Evolutionary conservation across 2,329 filamentous ascomycete species (phyloP).

Genomic region (Epicoccum sorghinum): DNA sequence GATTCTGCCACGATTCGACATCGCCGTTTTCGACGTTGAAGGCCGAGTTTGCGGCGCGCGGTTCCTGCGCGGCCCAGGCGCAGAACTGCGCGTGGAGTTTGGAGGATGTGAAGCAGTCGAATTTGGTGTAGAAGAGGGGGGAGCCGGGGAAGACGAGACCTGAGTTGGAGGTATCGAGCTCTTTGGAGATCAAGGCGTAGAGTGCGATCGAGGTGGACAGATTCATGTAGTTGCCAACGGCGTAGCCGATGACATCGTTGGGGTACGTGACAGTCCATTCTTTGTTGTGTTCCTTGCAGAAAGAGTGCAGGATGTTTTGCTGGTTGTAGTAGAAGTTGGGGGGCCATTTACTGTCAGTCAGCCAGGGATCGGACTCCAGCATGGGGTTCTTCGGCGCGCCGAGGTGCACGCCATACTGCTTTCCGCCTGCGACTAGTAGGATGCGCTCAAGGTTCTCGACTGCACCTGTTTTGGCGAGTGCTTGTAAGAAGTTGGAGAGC

Average conservation of each 20-base stretch:
- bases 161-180: constrained; percentile 26
- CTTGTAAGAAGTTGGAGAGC: constrained; percentile 56
- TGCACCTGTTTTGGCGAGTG: constrained; percentile 52
- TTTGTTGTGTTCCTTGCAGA: constrained; percentile 38
- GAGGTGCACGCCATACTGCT: constrained; percentile 57
- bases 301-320: constrained; percentile 52
- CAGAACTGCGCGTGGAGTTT: constrained; percentile 39
- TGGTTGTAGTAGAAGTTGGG: constrained; percentile 39
- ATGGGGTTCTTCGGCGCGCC: constrained; percentile 57
- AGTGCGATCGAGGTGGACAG: constrained; percentile 36
- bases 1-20: constrained; percentile 49
- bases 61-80: constrained; percentile 40
- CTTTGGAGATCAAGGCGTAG: constrained; percentile 37
- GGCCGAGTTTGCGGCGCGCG: constrained; percentile 47
- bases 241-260: constrained; percentile 54
- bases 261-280: constrained; percentile 54
- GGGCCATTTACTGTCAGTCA: constrained; percentile 41
- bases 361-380: constrained; percentile 55
- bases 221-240: constrained; percentile 49
- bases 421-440: constrained; percentile 56
- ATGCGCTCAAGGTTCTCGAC: constrained; percentile 54
- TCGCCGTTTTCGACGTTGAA: constrained; percentile 55
- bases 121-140: constrained; percentile 34
- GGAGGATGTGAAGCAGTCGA: constrained; percentile 36
- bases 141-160: constrained; percentile 36